Evolutionary conservation across 495 filamentous ascomycete genomes (phyloP), one percentile per base, ranked within the genome.

Genomic region (Aspergillus sparsus): DNA sequence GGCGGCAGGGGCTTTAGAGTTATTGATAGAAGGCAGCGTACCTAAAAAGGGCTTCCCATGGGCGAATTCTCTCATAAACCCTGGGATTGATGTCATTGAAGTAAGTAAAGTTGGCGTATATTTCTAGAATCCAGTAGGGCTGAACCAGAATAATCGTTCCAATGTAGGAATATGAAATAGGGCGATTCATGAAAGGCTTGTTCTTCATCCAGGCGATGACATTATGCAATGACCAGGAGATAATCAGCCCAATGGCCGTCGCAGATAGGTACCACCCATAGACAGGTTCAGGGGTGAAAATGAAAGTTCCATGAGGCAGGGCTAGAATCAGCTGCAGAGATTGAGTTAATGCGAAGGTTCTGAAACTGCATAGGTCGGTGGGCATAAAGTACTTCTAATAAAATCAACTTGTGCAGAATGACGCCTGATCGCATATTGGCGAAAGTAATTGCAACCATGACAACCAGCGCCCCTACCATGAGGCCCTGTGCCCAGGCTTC

Each of bases 161-260:
- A 35, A 79, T 71, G 56, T 75, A 80, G 52, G 75, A 52, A 6
- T 65, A 49, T 6, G 71, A 74, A 16, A 69, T 57, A 6, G 58
- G 49, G 0, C 66, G 68, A 0, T 63, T 65, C 9, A 80, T 56
- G 34, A 80, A 80, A 3, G 77, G 77, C 34, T 62, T 57, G n/a
- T 69, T 76, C 58, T 80, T 80, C 62, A 80, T 71, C 77, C 77
- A 80, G 1, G 77, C 71, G 42, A 80, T 72, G n/a, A 79, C 71
- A 56, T 80, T 80, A 62, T 80, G 77, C 15, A 78, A 51, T 10
- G 61, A 65, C 73, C 74, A 80, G n/a, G 75, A 78, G 18, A 71
- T 53, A 47, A 74, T 74, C 13, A 80, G 63, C 1, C 73, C 69
- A 51, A 77, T 72, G 6, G 77, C 77, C 0, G 74, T 77, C 15